Percentiles rank a stretch among this genome's conserved stretches.
Conservation (phyloP, 2,329 filamentous ascomycete genomes). For the Plenodomus biglobosus region DNA sequence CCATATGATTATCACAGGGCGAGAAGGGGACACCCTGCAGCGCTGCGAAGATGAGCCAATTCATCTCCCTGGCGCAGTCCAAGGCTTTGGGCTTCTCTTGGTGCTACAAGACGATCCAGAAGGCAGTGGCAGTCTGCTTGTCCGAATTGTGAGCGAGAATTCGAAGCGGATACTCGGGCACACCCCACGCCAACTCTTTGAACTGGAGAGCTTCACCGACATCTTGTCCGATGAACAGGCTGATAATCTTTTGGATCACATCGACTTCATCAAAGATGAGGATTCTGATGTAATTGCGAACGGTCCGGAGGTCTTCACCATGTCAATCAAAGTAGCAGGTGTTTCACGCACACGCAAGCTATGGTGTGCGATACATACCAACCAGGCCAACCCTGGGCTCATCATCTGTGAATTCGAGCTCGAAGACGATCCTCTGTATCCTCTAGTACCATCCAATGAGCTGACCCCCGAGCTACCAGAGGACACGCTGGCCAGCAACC, state of each 20-base stretch:
- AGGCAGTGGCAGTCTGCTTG: conserved; percentile 60
- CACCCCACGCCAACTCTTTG: conserved; percentile 73
- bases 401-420: conserved; percentile 88
- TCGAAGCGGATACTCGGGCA: conserved; percentile 74
- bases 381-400: conserved; percentile 62
- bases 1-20: conserved; percentile 79
- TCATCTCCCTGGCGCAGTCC: conserved; percentile 78
- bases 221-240: conserved; percentile 81
- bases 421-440: conserved; percentile 72
- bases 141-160: conserved; percentile 80
- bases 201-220: conserved; percentile 74
- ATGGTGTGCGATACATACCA: conserved; percentile 86
- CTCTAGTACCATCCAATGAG: conserved; percentile 64
- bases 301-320: conserved; percentile 82
- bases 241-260: conserved; percentile 80
- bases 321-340: conserved; percentile 65
- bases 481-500: conserved; percentile 72
- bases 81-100: conserved; percentile 76
- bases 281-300: conserved; percentile 73
- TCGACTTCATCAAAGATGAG: conserved; percentile 85
- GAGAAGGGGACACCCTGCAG: conserved; percentile 70
- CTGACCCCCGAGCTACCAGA: conserved; percentile 64
- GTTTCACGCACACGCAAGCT: conserved; percentile 64
- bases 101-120: conserved; percentile 71
- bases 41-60: conserved; percentile 91